Evolutionary conservation across 441 rosid species (phyloP).

Genomic region (Eruca vesicaria): DNA sequence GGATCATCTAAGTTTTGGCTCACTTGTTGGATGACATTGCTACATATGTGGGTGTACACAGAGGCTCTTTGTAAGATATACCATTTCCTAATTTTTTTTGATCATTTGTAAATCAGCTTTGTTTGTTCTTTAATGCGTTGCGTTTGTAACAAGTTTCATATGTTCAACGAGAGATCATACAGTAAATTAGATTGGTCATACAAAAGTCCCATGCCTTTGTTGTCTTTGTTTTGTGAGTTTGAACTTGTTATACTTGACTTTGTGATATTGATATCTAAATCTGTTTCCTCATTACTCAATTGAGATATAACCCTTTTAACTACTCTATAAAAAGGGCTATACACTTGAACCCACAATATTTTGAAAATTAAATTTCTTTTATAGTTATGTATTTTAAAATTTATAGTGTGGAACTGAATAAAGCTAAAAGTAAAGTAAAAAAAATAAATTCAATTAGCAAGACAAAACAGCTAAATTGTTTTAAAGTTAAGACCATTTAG

Average conservation of each 20-base stretch:
- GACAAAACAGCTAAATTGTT: too few relatives aligned
- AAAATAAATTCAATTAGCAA: too few relatives aligned
- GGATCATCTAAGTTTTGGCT: slow-evolving; percentile 23
- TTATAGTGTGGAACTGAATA: too few relatives aligned
- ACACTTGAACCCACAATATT: too few relatives aligned
- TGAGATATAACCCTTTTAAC: too few relatives aligned
- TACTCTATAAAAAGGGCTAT: too few relatives aligned
- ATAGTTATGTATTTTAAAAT: too few relatives aligned
- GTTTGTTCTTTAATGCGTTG: slow-evolving; percentile 16
- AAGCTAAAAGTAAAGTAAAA: too few relatives aligned
- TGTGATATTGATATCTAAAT: neutral
- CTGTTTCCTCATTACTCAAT: neutral
- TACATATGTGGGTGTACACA: slow-evolving; percentile 14
- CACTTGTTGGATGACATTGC: slow-evolving; percentile 14
- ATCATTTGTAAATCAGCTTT: slow-evolving; percentile 24
- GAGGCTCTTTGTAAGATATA: slow-evolving; percentile 22
- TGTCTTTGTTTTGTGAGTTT: slow-evolving; percentile 1
- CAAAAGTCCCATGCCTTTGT: neutral
- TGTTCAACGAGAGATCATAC: slow-evolving; percentile 20
- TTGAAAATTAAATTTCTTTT: too few relatives aligned
- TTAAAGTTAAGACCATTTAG: too few relatives aligned
- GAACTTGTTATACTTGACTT: slow-evolving; percentile 2
- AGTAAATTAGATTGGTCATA: slow-evolving; percentile 17
- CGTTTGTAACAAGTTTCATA: slow-evolving; percentile 12
- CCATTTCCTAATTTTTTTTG: slow-evolving; percentile 7